Evolutionary conservation across 306 rosid species (phyloP).

Genomic region (Fagus sylvatica): DNA sequence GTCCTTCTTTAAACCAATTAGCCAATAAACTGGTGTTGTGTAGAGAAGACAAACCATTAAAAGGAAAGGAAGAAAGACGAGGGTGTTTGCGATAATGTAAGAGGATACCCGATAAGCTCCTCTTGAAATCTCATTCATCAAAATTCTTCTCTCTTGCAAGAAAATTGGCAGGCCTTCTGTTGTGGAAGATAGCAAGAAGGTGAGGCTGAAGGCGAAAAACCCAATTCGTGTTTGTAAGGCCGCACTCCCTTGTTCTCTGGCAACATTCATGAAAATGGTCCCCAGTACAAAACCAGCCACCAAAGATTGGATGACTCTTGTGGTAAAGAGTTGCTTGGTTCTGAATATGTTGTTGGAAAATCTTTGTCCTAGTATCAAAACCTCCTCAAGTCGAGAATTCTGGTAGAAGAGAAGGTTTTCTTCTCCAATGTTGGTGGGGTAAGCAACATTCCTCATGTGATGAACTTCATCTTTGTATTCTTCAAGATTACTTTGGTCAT

Average conservation of each 20-base stretch:
- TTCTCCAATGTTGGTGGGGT: slow-evolving; percentile 24
- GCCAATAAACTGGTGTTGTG: slow-evolving; percentile 51
- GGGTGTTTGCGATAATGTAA: slow-evolving; percentile 48
- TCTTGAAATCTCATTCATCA: slow-evolving; percentile 51
- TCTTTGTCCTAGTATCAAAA: slow-evolving; percentile 73
- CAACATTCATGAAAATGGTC: slow-evolving; percentile 46
- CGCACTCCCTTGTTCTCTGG: slow-evolving; percentile 26
- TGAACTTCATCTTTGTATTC: slow-evolving; percentile 34
- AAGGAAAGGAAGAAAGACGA: slow-evolving; percentile 55
- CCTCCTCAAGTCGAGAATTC: slow-evolving; percentile 58
- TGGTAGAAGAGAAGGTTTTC: slow-evolving; percentile 46
- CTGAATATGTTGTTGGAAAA: slow-evolving; percentile 84
- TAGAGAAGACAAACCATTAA: slow-evolving; percentile 43
- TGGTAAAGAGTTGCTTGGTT: slow-evolving; percentile 71
- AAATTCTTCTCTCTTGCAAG: slow-evolving; percentile 49
- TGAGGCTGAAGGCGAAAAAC: slow-evolving; percentile 62
- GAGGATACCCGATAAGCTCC: slow-evolving; percentile 57
- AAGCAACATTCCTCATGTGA: slow-evolving; percentile 22
- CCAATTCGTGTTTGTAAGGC: slow-evolving; percentile 49
- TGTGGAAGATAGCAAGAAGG: slow-evolving; percentile 56
- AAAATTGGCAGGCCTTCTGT: slow-evolving; percentile 65
- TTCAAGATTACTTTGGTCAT: slow-evolving; percentile 35
- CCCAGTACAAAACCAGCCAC: slow-evolving; percentile 53
- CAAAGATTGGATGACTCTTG: slow-evolving; percentile 53
- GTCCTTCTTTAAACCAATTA: slow-evolving; percentile 42